Conservation (phyloP, 345 rosid genomes). For the Salix suchowensis region DNA sequence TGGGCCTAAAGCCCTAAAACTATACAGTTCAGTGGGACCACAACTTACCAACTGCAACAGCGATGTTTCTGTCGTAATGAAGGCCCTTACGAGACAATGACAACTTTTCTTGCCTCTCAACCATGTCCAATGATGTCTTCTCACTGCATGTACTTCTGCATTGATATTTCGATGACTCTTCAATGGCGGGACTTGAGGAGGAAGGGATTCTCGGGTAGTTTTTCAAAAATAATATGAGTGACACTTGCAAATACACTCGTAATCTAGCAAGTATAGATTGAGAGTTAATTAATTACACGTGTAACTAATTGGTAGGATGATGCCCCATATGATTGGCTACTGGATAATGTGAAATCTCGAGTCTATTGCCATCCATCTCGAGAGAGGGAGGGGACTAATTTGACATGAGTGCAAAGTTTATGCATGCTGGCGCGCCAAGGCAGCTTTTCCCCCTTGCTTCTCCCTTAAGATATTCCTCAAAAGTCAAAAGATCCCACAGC, state of each 20-base stretch:
- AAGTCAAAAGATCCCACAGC: too few species aligned
- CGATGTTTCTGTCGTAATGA: background rate
- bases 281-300: too few species aligned
- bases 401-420: too few species aligned
- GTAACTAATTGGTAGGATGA: background rate
- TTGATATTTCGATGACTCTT: background rate
- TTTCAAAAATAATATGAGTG: too few species aligned
- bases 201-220: too few species aligned
- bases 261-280: too few species aligned
- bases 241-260: too few species aligned
- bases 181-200: background rate
- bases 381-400: background rate
- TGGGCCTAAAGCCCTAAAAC: too few species aligned
- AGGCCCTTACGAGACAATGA: slow-evolving; percentile 27
- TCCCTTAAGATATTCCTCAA: too few species aligned
- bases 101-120: background rate
- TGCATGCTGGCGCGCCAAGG: too few species aligned
- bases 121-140: background rate
- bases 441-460: too few species aligned
- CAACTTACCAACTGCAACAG: slow-evolving; percentile 9
- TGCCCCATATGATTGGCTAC: background rate
- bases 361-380: too few species aligned
- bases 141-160: background rate
- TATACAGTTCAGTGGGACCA: slow-evolving; percentile 8
- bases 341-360: background rate